Evolutionary conservation across 441 rosid genomes (phyloP).

Genomic region (Adansonia rubrostipa): DNA sequence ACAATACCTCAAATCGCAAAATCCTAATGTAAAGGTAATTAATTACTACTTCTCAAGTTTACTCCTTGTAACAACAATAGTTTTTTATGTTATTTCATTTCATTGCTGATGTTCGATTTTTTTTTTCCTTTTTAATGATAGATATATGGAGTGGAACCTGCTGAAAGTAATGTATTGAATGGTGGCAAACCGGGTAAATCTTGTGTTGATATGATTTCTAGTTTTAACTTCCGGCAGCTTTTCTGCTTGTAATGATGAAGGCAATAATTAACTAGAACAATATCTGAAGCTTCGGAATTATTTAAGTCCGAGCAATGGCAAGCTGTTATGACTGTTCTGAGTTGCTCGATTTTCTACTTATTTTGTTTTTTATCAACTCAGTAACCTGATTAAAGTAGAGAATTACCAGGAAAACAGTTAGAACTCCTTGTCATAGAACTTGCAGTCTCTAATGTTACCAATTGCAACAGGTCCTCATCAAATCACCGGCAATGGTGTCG

Average conservation of each 20-base stretch:
- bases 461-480: conserved; percentile 81
- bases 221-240: no score
- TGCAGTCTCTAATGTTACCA: conserved; percentile 23
- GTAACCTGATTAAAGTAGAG: background rate
- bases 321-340: no score
- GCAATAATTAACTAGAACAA: no score
- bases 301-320: no score
- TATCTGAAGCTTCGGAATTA: no score
- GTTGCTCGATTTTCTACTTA: background rate
- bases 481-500: conserved; percentile 92
- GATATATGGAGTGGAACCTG: conserved; percentile 95
- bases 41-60: background rate
- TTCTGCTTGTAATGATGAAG: background rate
- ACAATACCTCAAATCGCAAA: conserved; percentile 79
- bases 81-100: background rate
- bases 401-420: background rate
- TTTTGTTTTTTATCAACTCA: background rate
- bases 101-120: background rate
- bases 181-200: conserved; percentile 91
- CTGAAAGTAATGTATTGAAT: conserved; percentile 86
- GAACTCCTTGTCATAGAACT: background rate
- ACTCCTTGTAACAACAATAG: background rate
- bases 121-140: conserved; percentile 24
- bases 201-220: background rate
- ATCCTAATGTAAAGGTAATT: conserved; percentile 81